These are phyloP conservation scores for Gyrodon lividus DNA, from an alignment of 768 basidiomycete species.

Conservation along the genomic window DNA sequence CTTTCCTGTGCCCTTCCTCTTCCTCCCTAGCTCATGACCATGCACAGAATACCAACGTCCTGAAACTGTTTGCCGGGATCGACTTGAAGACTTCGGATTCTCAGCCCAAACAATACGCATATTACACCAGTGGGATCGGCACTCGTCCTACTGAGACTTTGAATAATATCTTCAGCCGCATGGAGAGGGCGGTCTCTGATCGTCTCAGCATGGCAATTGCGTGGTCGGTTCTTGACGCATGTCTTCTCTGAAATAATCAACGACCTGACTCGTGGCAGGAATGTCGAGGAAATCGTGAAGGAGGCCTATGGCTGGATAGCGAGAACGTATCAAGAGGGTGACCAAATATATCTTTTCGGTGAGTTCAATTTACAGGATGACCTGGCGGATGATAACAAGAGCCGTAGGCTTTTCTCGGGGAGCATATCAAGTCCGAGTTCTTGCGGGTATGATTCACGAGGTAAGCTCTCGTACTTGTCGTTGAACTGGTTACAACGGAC, in stretches of 20 bases:
- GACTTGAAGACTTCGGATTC: constrained; percentile 13
- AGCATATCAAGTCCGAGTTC: constrained; percentile 40
- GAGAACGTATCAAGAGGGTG: constrained; percentile 30
- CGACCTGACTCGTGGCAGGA: constrained; percentile 20
- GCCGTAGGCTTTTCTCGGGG: constrained; percentile 42
- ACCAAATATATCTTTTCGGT: constrained; percentile 38
- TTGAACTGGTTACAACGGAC: background rate
- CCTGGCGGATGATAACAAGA: background rate
- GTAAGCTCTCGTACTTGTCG: constrained; percentile 10
- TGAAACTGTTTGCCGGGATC: constrained; percentile 34
- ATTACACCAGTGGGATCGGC: constrained; percentile 40
- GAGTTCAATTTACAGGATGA: background rate
- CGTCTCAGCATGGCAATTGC: constrained; percentile 39
- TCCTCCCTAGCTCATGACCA: background rate
- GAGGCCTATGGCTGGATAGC: constrained; percentile 36
- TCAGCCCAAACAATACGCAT: constrained; percentile 28
- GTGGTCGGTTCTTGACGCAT: constrained; percentile 25
- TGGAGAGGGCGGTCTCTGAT: constrained; percentile 19
- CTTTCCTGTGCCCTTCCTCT: no score
- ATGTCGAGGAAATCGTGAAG: constrained; percentile 34
- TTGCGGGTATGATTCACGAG: constrained; percentile 42
- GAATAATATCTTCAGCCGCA: constrained; percentile 24
- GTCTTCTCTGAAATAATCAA: background rate
- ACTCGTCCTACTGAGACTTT: constrained; percentile 31
- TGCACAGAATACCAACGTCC: constrained; percentile 37